Evolutionary conservation across 495 filamentous ascomycete species (phyloP), one percentile per base, ranked within the genome.

Genomic region (Chaetomium fimeti): DNA sequence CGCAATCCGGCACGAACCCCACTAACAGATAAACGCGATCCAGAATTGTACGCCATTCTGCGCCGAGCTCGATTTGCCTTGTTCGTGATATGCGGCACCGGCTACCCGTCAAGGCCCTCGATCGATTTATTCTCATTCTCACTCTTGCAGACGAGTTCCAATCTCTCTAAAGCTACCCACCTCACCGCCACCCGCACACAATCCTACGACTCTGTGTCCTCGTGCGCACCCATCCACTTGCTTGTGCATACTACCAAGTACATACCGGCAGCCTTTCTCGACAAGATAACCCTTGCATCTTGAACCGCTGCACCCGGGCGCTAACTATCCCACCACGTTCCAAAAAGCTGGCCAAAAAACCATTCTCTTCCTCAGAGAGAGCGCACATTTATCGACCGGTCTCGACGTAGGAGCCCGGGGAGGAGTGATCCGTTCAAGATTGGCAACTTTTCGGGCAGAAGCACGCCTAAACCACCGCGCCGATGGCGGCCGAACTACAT

Each of bases 401-500:
- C 53, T 40, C 28, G 13, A 20, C 15, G 38, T 12, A 52, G 20
- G 55, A 51, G 29, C 24, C 22, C 18, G 43, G 28, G 38, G 24
- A 27, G 45, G 36, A 32, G 24, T 38, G 4, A 15, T 11, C 29
- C 24, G 32, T 43, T 45, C 12, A 22, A 38, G 3, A 57, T 16
- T 43, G 59, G 45, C 40, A 43, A 29, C 11, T 53, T 56, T 47
- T 45, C n/a, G 51, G 56, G 20, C 16, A 51, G 42, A 43, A 58
- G 9, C 18, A 40, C 51, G 52, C 53, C 52, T 51, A 32, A 47
- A 52, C 22, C 42, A 18, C 54, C 43, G 27, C 69, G n/a, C 71
- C 73, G 28, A 80, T 78, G 66, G 73, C 76, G 27, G 66, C 65
- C 63, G 71, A 74, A 52, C 71, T 81, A 48, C 69, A 72, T 52